Evolutionary conservation across 2,329 filamentous ascomycete species (phyloP), one percentile per base, ranked within the genome.

Genomic region (Microdochium paspali): DNA sequence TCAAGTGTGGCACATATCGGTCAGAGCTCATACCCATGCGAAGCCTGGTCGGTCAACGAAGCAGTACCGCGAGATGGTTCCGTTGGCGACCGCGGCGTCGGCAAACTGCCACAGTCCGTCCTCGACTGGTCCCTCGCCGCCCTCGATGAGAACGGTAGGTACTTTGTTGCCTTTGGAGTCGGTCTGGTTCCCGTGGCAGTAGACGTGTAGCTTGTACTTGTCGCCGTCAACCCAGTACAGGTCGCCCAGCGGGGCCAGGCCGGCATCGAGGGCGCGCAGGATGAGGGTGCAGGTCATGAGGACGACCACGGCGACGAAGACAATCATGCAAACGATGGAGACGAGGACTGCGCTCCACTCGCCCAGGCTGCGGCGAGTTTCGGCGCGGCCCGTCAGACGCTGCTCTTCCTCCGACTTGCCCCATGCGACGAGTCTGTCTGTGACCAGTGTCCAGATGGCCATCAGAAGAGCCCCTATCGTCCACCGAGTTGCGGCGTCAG

Each of bases 371-470:
- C 90, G 82, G 23, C 90, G 80, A 10, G 85, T 89, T 69, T 98
- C 91, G 25, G 85, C 79, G 13, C 91, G 85, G 10, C 93, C 93
- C 1, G 91, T 97, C 20, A 97, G 72, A 24, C 93, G 82, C 63
- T 95, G 85, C 62, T 98, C 93, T 63, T 97, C 93, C 58, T 96
- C 89, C 1, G 74, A 75, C 66, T 97, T 97, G 48, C 91, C 93
- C 85, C 89, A 95, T 58, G 85, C 78, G 9, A 98, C 93, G 4
- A 87, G 82, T 44, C 85, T 77, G 60, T 95, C 91, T 7, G 85
- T 87, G 9, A 84, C 58, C 20, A 96, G 72, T 23, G 85, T 85
- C 81, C 89, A 97, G 2, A 86, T 63, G 30, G 85, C 79, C 61
- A 95, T 87, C 43, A 93, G 54, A 2, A 89, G 73, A 18, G 88